Evolutionary conservation across 345 rosid species (phyloP).

Genomic region (Hypericum androsaemum): DNA sequence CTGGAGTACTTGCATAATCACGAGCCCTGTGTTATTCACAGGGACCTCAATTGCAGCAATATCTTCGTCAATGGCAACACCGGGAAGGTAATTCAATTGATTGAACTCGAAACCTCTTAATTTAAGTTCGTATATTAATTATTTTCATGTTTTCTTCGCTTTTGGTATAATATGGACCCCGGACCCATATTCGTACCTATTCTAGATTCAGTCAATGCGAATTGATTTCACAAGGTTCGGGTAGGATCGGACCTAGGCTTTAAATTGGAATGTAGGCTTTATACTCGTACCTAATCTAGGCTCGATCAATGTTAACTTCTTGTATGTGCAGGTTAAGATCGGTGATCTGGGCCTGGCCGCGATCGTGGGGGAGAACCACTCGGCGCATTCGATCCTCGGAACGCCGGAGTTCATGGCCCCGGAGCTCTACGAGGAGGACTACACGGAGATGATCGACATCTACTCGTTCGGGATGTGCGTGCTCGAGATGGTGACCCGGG

Average conservation of each 20-base stretch:
- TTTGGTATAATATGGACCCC: too few species aligned
- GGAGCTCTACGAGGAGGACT: constrained; percentile 74
- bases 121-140: too few species aligned
- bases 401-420: constrained; percentile 97
- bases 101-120: too few species aligned
- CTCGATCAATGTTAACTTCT: too few species aligned
- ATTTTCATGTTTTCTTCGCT: too few species aligned
- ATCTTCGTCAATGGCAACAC: constrained; percentile 75
- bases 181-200: too few species aligned
- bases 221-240: too few species aligned
- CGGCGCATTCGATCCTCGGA: constrained; percentile 73
- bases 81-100: constrained; percentile 53
- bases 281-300: too few species aligned
- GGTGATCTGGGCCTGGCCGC: constrained; percentile 89
- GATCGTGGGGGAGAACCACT: constrained; percentile 52
- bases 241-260: too few species aligned
- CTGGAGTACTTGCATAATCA: constrained; percentile 67
- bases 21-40: constrained; percentile 76
- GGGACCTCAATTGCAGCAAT: constrained; percentile 91
- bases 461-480: constrained; percentile 88
- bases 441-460: constrained; percentile 70
- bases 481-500: constrained; percentile 64
- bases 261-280: too few species aligned
- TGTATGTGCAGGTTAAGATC: constrained; percentile 57
- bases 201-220: too few species aligned